Evolutionary conservation across 2,329 filamentous ascomycete species (phyloP).

Genomic region (Nemania sp.): DNA sequence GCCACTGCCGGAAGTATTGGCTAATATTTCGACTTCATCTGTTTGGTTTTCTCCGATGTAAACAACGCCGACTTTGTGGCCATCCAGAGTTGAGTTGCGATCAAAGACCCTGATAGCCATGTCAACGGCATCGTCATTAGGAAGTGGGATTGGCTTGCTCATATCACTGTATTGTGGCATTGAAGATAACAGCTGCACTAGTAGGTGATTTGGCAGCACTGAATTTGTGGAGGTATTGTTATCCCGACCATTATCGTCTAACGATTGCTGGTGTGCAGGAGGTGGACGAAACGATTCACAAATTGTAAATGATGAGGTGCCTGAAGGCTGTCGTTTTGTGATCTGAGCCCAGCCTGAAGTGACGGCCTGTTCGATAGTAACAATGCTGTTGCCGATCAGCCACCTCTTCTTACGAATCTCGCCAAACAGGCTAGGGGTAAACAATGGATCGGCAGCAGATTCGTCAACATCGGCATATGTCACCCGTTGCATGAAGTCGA

Average conservation of each 20-base stretch:
- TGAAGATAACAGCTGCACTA: constrained; percentile 70
- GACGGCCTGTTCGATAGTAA: constrained; percentile 73
- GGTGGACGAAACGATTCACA: constrained; percentile 62
- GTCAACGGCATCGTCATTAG: constrained; percentile 67
- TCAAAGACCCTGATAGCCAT: constrained; percentile 83
- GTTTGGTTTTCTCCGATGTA: constrained; percentile 90
- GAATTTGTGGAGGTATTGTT: constrained; percentile 56
- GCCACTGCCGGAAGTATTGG: constrained; percentile 81
- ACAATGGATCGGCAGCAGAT: constrained; percentile 67
- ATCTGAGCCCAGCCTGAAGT: constrained; percentile 70
- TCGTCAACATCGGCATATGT: constrained; percentile 85
- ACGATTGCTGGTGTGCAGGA: constrained; percentile 58
- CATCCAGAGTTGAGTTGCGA: constrained; percentile 85
- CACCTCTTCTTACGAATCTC: constrained; percentile 69
- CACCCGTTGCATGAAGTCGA: constrained; percentile 92
- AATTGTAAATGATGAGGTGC: constrained; percentile 62
- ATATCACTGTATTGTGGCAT: constrained; percentile 59
- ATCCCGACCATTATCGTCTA: constrained; percentile 54
- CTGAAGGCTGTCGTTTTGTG: constrained; percentile 72
- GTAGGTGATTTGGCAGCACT: constrained; percentile 72
- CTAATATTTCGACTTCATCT: constrained; percentile 79
- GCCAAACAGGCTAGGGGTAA: constrained; percentile 66
- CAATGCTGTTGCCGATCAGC: constrained; percentile 73
- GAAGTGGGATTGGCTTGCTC: constrained; percentile 74
- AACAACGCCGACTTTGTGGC: constrained; percentile 92